phyloP scores from a whole-genome alignment of 2,329 filamentous ascomycete species.

The Chalaropsis ovoidea region DNA sequence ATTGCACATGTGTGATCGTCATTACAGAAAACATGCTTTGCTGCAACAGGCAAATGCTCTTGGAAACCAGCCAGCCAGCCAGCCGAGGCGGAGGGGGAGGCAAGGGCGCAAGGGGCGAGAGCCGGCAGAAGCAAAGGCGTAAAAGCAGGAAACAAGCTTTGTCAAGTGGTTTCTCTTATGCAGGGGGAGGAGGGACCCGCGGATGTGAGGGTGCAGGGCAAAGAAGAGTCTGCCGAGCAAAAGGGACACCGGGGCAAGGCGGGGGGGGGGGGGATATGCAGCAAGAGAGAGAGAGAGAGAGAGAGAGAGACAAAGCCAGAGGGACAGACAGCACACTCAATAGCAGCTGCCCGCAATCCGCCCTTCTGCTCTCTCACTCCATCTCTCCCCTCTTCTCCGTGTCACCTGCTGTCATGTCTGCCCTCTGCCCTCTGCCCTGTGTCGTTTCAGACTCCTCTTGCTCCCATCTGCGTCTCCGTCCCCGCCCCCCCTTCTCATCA shows the following conservation, averaged over 20 bases:
- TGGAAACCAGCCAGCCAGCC: not conserved
- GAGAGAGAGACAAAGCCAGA: too few species aligned
- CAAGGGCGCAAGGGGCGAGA: too few species aligned
- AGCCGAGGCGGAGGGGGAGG: not conserved
- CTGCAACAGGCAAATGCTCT: not conserved
- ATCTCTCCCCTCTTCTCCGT: not conserved
- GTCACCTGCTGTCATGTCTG: not conserved
- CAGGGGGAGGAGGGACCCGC: constrained; percentile 4
- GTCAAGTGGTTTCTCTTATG: constrained; percentile 11
- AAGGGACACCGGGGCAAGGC: not conserved
- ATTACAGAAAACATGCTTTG: constrained; percentile 7
- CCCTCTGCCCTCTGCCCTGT: not conserved
- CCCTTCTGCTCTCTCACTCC: not conserved
- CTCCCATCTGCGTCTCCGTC: too few species aligned
- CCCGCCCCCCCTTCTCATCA: not conserved
- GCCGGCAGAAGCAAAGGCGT: too few species aligned
- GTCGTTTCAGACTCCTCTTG: not conserved
- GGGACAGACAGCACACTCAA: too few species aligned
- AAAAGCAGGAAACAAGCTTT: constrained; percentile 4
- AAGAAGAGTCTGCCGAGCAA: not conserved
- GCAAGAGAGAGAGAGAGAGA: too few species aligned
- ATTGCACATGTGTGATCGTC: constrained; percentile 23
- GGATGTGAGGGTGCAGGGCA: not conserved
- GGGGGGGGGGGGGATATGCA: too few species aligned
- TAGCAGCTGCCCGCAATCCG: not conserved